Base-by-base conservation (phyloP, 83 land plant genomes). In the Picea abies region DNA sequence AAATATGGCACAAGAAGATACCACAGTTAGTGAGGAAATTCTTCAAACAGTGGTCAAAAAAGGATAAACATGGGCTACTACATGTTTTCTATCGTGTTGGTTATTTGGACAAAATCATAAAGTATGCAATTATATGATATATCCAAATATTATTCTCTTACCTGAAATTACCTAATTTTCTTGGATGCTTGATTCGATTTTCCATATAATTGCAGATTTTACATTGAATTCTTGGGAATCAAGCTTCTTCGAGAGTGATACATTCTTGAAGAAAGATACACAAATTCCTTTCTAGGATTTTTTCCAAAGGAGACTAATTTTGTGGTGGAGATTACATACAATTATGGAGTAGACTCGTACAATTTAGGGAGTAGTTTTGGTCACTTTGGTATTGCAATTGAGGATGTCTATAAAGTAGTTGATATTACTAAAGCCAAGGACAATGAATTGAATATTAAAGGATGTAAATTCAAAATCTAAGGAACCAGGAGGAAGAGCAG, bases 51-150 rank as follows among this genome's bases (percentile, higher is more conserved):
- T 29, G 88, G 94, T 90, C 88, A 52, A 90, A 92, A 77, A 91
- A 86, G 56, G 99, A 97, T 66, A 93, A 91, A 2, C 88, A 96
- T 23, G 93, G 96, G 76, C 76, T 93, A 81, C 95, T 97, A 5
- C 99, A 94, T 84, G 99, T 92, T 84, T 96, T 95, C 67, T 92
- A 92, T 63, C 93, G 96, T 69, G 98, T 97, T 68, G 99, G 99
- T 1, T 92, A 97, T 78, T 79, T 97, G 75, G 98, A 97, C 79
- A 96, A 85, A 80, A 97, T 96, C n/a, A 95, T 97, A 66, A 95
- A 95, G 99, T 94, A 91, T 75, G 84, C 58, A 22, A 20, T 69
- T 69, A 39, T 75, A n/a, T 79, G 10, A 47, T 44, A 39, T 41
- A n/a, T 83, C 78, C 44, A 58, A 0, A 58, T 19, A 52, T 37